Conservation (phyloP, 75 land plant species). For the Cupressus sempervirens region DNA sequence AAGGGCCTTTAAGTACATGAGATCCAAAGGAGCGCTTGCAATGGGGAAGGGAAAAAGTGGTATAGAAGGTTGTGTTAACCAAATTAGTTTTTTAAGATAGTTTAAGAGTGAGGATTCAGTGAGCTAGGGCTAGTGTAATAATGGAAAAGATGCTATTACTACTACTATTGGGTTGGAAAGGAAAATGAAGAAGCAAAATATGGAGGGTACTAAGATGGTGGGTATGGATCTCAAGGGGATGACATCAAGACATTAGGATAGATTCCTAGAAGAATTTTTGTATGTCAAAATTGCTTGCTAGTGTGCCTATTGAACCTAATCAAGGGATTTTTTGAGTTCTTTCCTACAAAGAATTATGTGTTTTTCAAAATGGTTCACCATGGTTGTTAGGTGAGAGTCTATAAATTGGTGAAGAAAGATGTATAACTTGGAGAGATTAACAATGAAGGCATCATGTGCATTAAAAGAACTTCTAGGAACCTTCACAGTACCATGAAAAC, state of each 20-base stretch:
- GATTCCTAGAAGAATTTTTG: conserved; percentile 18
- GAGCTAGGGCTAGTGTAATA: background rate
- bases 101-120: background rate
- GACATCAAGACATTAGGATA: conserved; percentile 1
- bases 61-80: background rate
- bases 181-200: background rate
- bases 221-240: conserved; percentile 12
- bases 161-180: background rate
- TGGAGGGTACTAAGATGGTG: conserved; percentile 11
- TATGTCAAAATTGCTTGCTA: conserved; percentile 12
- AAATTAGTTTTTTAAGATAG: background rate
- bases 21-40: conserved; percentile 21
- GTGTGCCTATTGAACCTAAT: conserved; percentile 9
- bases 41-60: conserved; percentile 13
- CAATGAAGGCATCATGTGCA: too few species aligned
- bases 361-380: background rate
- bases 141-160: background rate
- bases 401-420: background rate
- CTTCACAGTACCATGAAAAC: too few species aligned
- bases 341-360: too few species aligned
- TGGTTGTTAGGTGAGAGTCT: background rate
- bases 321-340: background rate
- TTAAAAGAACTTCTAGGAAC: too few species aligned
- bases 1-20: conserved; percentile 45
- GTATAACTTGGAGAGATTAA: too few species aligned